Evolutionary conservation across 2,329 filamentous ascomycete species (phyloP), one percentile per base, ranked within the genome.

Genomic region (Neofusicoccum parvum): DNA sequence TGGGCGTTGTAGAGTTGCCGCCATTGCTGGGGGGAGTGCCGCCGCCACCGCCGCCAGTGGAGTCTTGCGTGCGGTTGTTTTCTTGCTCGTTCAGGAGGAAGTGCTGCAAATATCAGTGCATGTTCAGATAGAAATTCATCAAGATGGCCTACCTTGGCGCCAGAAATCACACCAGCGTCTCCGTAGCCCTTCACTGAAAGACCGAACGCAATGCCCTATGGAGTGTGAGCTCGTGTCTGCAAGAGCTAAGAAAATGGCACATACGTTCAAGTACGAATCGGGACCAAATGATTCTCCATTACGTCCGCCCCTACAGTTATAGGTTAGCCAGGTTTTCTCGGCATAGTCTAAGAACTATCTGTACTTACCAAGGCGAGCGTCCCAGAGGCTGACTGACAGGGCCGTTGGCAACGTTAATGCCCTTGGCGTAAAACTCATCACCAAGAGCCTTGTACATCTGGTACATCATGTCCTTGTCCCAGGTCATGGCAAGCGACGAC

Each of bases 101-200:
- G 71, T 92, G 90, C 79, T 32, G 27, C 27, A 32, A 7, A 32
- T 6, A 32, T 32, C 27, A 32, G 27, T 32, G 27, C 27, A 7
- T 32, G 27, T 5, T 7, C 3, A 32, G 27, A 3, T 32, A 32
- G 27, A 32, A 32, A 32, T 7, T 7, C 27, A 32, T 32, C 27
- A 7, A 32, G 5, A 32, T 32, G 3, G 27, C 27, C 7, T 32
- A 32, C 27, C 27, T 92, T 84, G 23, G 88, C 78, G 3, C 86
- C 83, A 4, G 91, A 88, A 68, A 92, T 90, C 0, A 94, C 89
- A 0, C 89, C 89, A 37, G 83, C 54, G 12, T 60, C 53, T 1
- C 45, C 48, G 15, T 50, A 59, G 15, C 51, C 63, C 23, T 65
- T 50, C 36, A 65, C 63, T 6, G 45, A 41, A 23, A 59, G 41